Conservation (phyloP, 805 yeast species). For the Pichia deserticola region DNA sequence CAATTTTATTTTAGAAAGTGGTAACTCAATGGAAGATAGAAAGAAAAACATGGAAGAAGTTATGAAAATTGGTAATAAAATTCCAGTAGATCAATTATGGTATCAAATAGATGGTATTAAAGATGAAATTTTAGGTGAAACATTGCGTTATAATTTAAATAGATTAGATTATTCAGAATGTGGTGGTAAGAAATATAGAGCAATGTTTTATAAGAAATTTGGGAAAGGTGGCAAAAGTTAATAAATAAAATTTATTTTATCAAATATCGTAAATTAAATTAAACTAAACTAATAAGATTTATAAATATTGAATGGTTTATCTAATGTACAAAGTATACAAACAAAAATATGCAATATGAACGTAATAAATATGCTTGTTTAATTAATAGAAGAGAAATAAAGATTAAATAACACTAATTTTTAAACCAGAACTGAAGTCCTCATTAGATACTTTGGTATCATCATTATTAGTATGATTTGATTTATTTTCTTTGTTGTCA, state of each 20-base stretch:
- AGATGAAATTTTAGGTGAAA: conserved; percentile 61
- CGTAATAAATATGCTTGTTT: neutral
- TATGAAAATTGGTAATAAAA: conserved; percentile 51
- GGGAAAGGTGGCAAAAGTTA: conserved; percentile 6
- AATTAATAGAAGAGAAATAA: neutral
- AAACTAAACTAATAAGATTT: neutral
- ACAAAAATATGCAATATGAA: neutral
- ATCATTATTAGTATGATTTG: neutral
- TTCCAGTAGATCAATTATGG: conserved; percentile 66
- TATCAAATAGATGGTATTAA: conserved; percentile 71
- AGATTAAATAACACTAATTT: conserved; percentile 8
- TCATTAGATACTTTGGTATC: conserved; percentile 2
- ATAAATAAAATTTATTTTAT: too few relatives aligned
- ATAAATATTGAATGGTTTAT: neutral
- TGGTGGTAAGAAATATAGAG: conserved; percentile 22
- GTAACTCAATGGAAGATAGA: conserved; percentile 49
- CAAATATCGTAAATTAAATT: too few relatives aligned
- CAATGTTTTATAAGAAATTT: conserved; percentile 1
- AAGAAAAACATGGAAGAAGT: conserved; percentile 54
- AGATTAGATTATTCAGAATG: conserved; percentile 29
- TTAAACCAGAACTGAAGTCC: conserved; percentile 7
- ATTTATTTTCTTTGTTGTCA: neutral
- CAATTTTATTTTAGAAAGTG: conserved; percentile 60
- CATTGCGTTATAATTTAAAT: conserved; percentile 48
- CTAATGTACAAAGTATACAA: neutral